Base-by-base conservation (phyloP, 352 stramenopile genomes). In the Globisporangium irregulare region DNA sequence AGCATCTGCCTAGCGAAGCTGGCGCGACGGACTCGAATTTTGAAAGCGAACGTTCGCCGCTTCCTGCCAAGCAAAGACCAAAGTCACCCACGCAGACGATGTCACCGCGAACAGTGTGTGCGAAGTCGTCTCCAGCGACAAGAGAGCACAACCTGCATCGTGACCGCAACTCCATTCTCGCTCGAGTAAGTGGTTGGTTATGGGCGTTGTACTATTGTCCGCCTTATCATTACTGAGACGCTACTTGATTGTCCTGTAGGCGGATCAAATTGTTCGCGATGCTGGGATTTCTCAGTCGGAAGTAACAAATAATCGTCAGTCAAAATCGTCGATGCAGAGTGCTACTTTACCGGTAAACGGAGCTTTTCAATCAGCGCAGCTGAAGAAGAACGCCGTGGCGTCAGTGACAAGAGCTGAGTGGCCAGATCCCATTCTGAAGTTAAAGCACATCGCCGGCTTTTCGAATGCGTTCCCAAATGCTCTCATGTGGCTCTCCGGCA, bases 361-460 rank as follows among this genome's bases (percentile, higher is more conserved):
- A 62, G 29, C 50, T 12, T 2, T 10, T 36, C 22, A 15, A 27
- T 10, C 22, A 32, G 29, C 3, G 3, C 20, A 6, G 10, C 6
- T 20, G 22, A 50, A 58, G 22, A 51, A 34, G 51, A 62, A 65
- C 64, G 43, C 38, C 14, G 48, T 75, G 5, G 74, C 79, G 5
- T 73, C 62, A 9, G 71, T 71, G n/a, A 87, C 75, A 2, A 68
- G 71, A 65, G 75, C 70, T 1, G 78, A 87, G 54, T 91, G 81
- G 82, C 82, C 84, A 20, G 81, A 92, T 60, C 84, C 84, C 9
- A 87, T 92, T 53, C 72, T 92, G 24, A 71, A 77, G 6, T 71
- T 94, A 20, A 66, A 73, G 24, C 79, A 82, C 15, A 73, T 94
- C 59, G 77, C 92, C 48, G 84, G 84, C 0, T 87, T 92, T 59